Evolutionary conservation across 108 stramenopile species (phyloP), one percentile per base, ranked within the genome.

Genomic region (Skeletonema tropicum): DNA sequence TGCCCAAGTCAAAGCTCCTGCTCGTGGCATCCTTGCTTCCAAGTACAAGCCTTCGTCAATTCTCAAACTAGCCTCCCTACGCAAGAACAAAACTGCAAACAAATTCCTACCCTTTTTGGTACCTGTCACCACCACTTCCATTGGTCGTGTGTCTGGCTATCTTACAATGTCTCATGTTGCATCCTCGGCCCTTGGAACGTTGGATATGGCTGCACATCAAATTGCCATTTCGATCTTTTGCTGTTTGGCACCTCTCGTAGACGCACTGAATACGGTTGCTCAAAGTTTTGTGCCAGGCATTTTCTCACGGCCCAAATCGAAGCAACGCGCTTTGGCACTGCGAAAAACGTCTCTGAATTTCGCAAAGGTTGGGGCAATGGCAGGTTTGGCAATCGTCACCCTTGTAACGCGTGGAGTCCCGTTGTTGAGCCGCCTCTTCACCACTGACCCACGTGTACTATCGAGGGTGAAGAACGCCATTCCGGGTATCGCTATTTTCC

Each of bases 91-190:
- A 23, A 55, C 23, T 10, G 7, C 52, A 9, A 66, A 67, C 19
- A 74, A 87, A 11, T 92, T 90, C 63, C 15, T 68, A 12, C 89
- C 89, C 1, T 92, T 88, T 68, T 68, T 90, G 13, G 31, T 88
- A 15, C 91, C 91, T 29, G 91, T 92, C 5, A 92, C 91, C 1
- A 74, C 79, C 21, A 88, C 91, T 2, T 84, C 87, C 42, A 62
- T 92, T 36, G 91, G 91, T 12, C 83, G 91, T 17, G 83, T 89
- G 3, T 84, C 84, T 15, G 87, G 81, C 2, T 92, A 90, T 59
- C 68, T 92, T 17, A 87, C 91, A 60, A 92, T 92, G 91, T 70
- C 75, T 32, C 89, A 92, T 64, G 89, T 88, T n/a, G 91, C 88
- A 17, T 80, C 88, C 4, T 79, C 77, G 12, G 78, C 85, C 10